These are phyloP conservation scores for Fusarium protoensiforme DNA, from an alignment of 2,329 filamentous ascomycete species.

Conservation along the genomic window DNA sequence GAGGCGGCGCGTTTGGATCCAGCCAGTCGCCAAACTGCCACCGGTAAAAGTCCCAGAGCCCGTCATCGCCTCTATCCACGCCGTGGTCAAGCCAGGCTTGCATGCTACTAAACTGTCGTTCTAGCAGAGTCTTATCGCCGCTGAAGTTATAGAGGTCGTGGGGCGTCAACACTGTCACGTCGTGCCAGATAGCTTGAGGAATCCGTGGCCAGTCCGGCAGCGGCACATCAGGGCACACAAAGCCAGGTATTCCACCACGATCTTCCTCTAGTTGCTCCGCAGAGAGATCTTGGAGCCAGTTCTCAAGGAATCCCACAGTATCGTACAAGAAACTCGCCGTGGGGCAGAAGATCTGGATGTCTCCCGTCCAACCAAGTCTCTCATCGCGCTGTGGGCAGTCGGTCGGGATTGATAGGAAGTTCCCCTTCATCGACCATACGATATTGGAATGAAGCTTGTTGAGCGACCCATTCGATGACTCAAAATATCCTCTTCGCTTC, in stretches of 20 bases:
- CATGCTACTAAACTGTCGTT: slow-evolving; percentile 50
- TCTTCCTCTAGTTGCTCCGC: not conserved
- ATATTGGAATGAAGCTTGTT: not conserved
- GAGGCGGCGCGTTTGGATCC: slow-evolving; percentile 22
- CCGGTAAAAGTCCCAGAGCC: slow-evolving; percentile 49
- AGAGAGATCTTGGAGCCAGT: slow-evolving; percentile 6
- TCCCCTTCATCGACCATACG: not conserved
- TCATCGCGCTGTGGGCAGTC: not conserved
- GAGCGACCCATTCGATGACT: not conserved
- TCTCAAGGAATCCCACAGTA: slow-evolving; percentile 56
- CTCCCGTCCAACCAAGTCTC: not conserved
- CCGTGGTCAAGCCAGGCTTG: slow-evolving; percentile 46
- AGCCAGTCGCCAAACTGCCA: slow-evolving; percentile 20
- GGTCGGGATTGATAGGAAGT: not conserved
- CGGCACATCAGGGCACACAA: not conserved
- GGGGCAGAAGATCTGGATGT: not conserved
- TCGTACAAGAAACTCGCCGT: not conserved
- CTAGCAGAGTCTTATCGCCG: slow-evolving; percentile 49
- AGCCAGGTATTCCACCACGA: not conserved
- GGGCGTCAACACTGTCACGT: slow-evolving; percentile 51
- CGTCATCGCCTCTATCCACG: slow-evolving; percentile 46
- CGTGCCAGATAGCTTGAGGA: slow-evolving; percentile 52
- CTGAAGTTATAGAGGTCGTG: slow-evolving; percentile 51
- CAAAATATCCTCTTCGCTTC: not conserved
- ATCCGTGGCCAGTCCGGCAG: not conserved